Evolutionary conservation across 352 stramenopile genomes (phyloP).

Genomic region (Peronospora belbahrii): DNA sequence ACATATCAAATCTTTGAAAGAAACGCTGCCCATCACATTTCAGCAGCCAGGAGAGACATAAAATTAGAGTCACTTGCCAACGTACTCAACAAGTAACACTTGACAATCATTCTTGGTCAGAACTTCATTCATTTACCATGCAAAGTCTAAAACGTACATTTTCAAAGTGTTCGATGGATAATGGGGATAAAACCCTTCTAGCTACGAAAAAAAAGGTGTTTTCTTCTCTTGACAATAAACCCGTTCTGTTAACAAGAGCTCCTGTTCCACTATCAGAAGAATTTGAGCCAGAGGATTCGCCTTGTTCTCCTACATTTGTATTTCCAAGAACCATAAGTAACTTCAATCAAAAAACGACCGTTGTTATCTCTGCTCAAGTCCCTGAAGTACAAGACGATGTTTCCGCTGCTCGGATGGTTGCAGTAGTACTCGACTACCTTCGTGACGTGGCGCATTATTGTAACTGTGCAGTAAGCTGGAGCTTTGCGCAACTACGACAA

Average conservation of each 20-base stretch:
- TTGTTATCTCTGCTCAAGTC: conserved; percentile 6
- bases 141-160: conserved; percentile 64
- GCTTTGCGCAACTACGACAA: conserved; percentile 49
- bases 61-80: conserved; percentile 14
- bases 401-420: conserved; percentile 36
- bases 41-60: not conserved
- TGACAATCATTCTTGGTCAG: conserved; percentile 3
- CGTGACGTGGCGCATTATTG: conserved; percentile 56
- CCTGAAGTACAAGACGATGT: conserved; percentile 13
- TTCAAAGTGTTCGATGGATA: conserved; percentile 65
- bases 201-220: conserved; percentile 53
- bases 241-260: conserved; percentile 40
- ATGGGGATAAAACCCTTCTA: conserved; percentile 13
- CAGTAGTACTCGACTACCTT: conserved; percentile 49
- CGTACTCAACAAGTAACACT: not conserved
- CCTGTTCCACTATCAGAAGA: conserved; percentile 11
- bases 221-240: conserved; percentile 22
- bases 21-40: conserved; percentile 9
- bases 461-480: conserved; percentile 34
- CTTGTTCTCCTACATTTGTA: conserved; percentile 15
- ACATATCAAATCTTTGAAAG: conserved; percentile 16
- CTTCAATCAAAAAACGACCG: conserved; percentile 3
- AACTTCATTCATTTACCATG: conserved; percentile 4
- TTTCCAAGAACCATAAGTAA: conserved; percentile 3
- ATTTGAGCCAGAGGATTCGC: conserved; percentile 33